Base-by-base conservation (phyloP, 1,284 basidiomycete species). In the Leccinum ponderosum region DNA sequence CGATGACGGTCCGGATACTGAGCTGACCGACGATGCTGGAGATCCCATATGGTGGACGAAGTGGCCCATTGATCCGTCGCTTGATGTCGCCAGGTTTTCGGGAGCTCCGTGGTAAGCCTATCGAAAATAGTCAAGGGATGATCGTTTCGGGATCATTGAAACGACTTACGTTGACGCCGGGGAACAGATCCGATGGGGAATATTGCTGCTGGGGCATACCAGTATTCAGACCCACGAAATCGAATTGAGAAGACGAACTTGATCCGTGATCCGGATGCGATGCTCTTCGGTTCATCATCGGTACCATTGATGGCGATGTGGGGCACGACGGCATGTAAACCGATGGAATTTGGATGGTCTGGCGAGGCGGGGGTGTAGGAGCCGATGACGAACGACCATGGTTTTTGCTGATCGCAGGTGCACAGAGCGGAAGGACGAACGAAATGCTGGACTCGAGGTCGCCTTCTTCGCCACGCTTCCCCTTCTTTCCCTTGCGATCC, bases 321-420 rank as follows among this genome's bases (percentile, higher is more conserved):
- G 87, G 86, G 69, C 85, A 87, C n/a, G 86, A 87, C 8, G 85
- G 81, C 44, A 84, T 81, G 76, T 83, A 85, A 22, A 89, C 79
- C 60, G 80, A 81, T 15, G 88, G 89, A 31, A 90, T 77, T 68
- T 83, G 82, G 67, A 90, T 87, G 4, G 81, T 78, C 74, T 89
- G 87, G 66, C 76, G 85, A 51, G 67, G 83, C 62, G 81, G 86
- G 64, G 80, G 86, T 63, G 77, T 87, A 62, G 80, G 83, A 61
- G 73, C 81, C 66, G 80, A 89, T 58, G 73, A 78, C 4, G 82
- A 84, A 27, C 84, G 83, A 47, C 80, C 78, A 59, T 82, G 81
- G 17, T 71, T 76, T 53, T 77, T 76, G 54, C 74, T 71, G 33
- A 66, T 62, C 11, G 58, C 60, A 3, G 69, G 69, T 3, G 73